Base-by-base conservation (phyloP, 148 eudicot species). In the Simmondsia chinensis region DNA sequence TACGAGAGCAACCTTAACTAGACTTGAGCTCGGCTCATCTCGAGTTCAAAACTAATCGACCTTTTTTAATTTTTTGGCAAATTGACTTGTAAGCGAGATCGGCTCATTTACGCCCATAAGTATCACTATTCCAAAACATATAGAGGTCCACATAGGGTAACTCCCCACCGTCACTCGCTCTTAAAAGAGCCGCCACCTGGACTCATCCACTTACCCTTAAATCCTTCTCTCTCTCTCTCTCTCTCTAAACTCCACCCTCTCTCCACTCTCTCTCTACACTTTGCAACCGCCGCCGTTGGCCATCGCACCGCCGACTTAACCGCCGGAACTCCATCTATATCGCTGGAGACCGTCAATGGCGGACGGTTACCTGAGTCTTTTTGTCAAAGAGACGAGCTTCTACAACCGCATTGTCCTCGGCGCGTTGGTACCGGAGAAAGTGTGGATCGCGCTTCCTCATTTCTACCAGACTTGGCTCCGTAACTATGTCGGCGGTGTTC, bases 401-500 rank as follows among this genome's bases (percentile, higher is more conserved):
- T 75, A 65, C 61, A 89, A 89, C 48, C 64, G 69, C 61, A 47
- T 89, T 22, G 60, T 88, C 18, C 70, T 89, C 43, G 80, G 81
- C 1, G 46, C 57, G 3, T 12, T 63, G 22, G 21, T 89, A 32
- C 94, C 97, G 22, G 36, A 50, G 17, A 38, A 30, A 13, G 33
- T 51, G 65, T 81, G 84, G 93, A 66, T 20, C 28, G 65, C 72
- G 28, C 79, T 89, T 13, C 93, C 91, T 0, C 97, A 84, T 59
- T 73, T 84, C 33, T 3, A 63, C 15, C 86, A 75, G 54, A 72
- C 84, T 4, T 89, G 95, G 97, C 71, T 89, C 9, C 68, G 95
- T 3, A 81, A 75, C 79, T 79, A 66, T 71, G 56, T 91, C 42
- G 93, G 72, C 10, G 99, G 63, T 3, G 28, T 31, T 38, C 25